A percentile compares a stretch with the other conserved stretches of the same genome.
Conservation (phyloP, 2,329 filamentous ascomycete genomes). For the Dactylonectria estremocensis region DNA sequence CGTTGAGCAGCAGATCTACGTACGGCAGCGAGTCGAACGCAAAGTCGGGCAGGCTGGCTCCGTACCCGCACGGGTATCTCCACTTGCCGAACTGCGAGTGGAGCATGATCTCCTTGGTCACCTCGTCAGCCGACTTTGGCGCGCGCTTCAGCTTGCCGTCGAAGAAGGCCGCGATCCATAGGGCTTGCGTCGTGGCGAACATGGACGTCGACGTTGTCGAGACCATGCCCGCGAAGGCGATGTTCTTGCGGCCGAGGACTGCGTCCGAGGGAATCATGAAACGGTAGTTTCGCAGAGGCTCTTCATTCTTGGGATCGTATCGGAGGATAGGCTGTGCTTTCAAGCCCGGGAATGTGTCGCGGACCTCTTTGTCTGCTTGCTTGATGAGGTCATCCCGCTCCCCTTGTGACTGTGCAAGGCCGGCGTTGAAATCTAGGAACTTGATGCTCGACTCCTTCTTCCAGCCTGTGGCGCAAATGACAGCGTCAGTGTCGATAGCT, state of each 20-base stretch:
- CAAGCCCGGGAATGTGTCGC: constrained; percentile 35
- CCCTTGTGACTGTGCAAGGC: constrained; percentile 13
- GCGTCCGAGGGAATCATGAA: constrained; percentile 43
- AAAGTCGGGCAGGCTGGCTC: constrained; percentile 74
- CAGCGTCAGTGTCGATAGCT: constrained; percentile 53
- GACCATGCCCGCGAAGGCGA: constrained; percentile 53
- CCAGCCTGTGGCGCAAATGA: constrained; percentile 70
- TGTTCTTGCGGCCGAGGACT: constrained; percentile 37
- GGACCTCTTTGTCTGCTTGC: constrained; percentile 36
- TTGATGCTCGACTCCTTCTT: constrained; percentile 59
- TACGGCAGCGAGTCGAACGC: constrained; percentile 82
- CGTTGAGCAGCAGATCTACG: constrained; percentile 67
- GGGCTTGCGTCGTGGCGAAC: constrained; percentile 55
- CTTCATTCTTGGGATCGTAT: constrained; percentile 33
- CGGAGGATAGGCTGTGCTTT: constrained; percentile 34
- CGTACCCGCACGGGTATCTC: constrained; percentile 77
- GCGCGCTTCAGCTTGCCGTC: constrained; percentile 60
- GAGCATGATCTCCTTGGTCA: constrained; percentile 70
- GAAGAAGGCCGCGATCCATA: constrained; percentile 72
- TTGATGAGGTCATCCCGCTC: constrained; percentile 15
- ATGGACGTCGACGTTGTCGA: constrained; percentile 51
- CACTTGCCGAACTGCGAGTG: constrained; percentile 77
- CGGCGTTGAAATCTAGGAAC: constrained; percentile 48
- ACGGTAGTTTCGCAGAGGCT: constrained; percentile 41
- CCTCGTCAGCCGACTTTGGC: constrained; percentile 52